Percentiles rank a stretch among this genome's conserved stretches.
phyloP scores from a whole-genome alignment of 225 moss, liverwort and hornwort species.

The Thuidium tamariscinum region DNA sequence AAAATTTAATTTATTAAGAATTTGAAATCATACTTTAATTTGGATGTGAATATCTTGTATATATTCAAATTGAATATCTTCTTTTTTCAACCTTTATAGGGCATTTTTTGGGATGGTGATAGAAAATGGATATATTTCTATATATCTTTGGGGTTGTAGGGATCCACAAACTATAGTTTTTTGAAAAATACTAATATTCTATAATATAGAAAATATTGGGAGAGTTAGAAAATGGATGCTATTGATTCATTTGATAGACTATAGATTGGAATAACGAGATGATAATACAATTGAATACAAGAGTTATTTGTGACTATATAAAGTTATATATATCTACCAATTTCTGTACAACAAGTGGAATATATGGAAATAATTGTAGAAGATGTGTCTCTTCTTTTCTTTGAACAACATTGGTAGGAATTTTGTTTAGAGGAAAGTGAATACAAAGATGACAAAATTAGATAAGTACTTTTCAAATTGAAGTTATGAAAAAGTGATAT shows the following conservation, averaged over 20 bases:
- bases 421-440: no score
- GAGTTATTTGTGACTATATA: accelerated
- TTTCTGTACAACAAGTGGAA: neutral
- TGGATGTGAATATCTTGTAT: neutral
- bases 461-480: neutral
- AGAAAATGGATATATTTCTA: neutral
- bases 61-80: accelerated
- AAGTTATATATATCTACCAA: accelerated
- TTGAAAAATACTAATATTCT: neutral
- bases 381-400: accelerated
- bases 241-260: neutral
- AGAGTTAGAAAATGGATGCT: neutral
- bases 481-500: neutral
- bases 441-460: accelerated
- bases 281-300: neutral
- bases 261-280: neutral
- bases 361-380: neutral
- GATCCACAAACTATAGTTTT: neutral
- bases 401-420: accelerated
- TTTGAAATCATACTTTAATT: accelerated
- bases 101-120: accelerated
- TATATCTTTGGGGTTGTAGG: accelerated
- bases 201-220: neutral
- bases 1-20: accelerated
- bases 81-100: neutral